phyloP scores from a whole-genome alignment of 768 basidiomycete genomes.

The Royoungia palumana region DNA sequence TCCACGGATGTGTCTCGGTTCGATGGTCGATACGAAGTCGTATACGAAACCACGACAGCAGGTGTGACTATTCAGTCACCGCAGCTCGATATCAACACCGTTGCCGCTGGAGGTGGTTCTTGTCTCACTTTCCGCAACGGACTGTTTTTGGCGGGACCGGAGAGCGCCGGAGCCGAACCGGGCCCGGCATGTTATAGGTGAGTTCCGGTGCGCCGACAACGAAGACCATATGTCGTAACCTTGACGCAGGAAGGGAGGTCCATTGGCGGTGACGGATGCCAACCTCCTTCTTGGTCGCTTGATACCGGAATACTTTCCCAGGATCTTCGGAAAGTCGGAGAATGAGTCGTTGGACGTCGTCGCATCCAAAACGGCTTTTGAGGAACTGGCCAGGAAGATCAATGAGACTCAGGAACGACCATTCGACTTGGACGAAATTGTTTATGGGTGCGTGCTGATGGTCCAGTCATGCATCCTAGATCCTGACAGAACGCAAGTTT shows the following conservation, averaged over 20 bases:
- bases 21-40: slow-evolving; percentile 86
- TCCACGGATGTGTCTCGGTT: slow-evolving; percentile 95
- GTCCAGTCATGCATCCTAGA: not conserved
- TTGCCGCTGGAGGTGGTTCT: slow-evolving; percentile 93
- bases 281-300: slow-evolving; percentile 88
- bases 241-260: slow-evolving; percentile 74
- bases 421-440: slow-evolving; percentile 75
- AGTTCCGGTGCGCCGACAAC: slow-evolving; percentile 9
- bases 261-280: slow-evolving; percentile 89
- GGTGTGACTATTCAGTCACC: slow-evolving; percentile 91
- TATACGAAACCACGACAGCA: slow-evolving; percentile 94
- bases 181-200: slow-evolving; percentile 90
- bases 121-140: slow-evolving; percentile 88
- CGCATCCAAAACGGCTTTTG: slow-evolving; percentile 66
- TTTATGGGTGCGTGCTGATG: slow-evolving; percentile 64
- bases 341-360: slow-evolving; percentile 78
- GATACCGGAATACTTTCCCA: slow-evolving; percentile 88
- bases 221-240: not conserved
- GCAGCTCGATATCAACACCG: slow-evolving; percentile 93
- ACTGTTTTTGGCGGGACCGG: slow-evolving; percentile 86
- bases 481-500: slow-evolving; percentile 43
- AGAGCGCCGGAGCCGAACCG: slow-evolving; percentile 91
- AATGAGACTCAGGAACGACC: slow-evolving; percentile 60
- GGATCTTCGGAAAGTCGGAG: slow-evolving; percentile 90
- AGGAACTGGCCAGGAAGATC: slow-evolving; percentile 64